These are phyloP conservation scores for Erodium chrysanthum DNA, from an alignment of 441 rosid species.

Conservation along the genomic window DNA sequence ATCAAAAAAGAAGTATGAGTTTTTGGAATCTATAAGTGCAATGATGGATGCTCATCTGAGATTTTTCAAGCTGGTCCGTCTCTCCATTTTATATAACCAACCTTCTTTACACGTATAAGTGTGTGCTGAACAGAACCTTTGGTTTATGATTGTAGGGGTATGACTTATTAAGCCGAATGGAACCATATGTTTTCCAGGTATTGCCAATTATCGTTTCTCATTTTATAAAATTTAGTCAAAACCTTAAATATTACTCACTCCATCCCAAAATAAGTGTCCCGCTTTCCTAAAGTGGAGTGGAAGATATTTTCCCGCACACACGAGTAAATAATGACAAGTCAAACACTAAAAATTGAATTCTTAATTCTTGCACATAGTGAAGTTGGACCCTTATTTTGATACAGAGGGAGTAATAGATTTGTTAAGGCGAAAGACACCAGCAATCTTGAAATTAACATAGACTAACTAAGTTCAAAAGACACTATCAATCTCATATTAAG, in stretches of 20 bases:
- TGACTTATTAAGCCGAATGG: slow-evolving; percentile 65
- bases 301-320: too few species aligned
- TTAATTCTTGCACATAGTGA: background rate
- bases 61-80: slow-evolving; percentile 68
- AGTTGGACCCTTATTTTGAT: background rate
- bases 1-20: slow-evolving; percentile 81
- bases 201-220: background rate
- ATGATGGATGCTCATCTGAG: slow-evolving; percentile 86
- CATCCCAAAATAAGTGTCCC: background rate
- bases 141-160: slow-evolving; percentile 44
- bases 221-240: background rate
- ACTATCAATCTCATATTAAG: background rate
- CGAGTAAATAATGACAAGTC: too few species aligned
- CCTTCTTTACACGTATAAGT: slow-evolving; percentile 9
- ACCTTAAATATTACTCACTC: background rate
- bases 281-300: background rate
- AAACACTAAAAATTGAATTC: background rate
- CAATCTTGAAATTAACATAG: too few species aligned
- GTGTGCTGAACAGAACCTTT: slow-evolving; percentile 13
- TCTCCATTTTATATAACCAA: slow-evolving; percentile 14
- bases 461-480: too few species aligned
- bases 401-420: background rate
- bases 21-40: slow-evolving; percentile 84
- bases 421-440: background rate
- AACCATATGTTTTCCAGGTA: slow-evolving; percentile 84